phyloP scores from a whole-genome alignment of 345 rosid species.

The Dipteronia dyeriana region DNA sequence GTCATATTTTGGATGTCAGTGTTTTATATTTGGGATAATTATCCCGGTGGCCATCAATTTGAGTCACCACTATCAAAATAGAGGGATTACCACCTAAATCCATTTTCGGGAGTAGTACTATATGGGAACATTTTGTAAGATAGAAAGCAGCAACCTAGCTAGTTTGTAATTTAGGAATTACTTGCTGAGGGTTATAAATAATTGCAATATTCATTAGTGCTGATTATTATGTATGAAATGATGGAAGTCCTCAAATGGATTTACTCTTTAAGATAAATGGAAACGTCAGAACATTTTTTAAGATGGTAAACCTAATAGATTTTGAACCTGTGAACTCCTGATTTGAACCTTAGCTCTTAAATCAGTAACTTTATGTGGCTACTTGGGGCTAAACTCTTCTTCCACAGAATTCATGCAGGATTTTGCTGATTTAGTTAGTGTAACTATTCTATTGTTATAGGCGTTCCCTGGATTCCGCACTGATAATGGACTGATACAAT shows the following conservation, averaged over 20 bases:
- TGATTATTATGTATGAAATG: background rate
- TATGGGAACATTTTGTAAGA: background rate
- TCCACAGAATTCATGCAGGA: background rate
- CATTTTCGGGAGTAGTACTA: background rate
- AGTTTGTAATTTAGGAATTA: background rate
- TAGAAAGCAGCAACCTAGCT: background rate
- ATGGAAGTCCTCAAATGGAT: background rate
- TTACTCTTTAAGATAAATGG: background rate
- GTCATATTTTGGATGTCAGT: background rate
- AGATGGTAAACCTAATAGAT: background rate
- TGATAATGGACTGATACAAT: conserved; percentile 83
- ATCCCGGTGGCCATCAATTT: too few species aligned
- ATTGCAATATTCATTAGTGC: background rate
- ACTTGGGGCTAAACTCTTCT: background rate
- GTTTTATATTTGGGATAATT: too few species aligned
- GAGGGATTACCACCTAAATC: background rate
- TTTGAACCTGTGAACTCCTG: background rate
- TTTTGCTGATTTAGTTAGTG: conserved; percentile 7
- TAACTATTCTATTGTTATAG: conserved; percentile 33
- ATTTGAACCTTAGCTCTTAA: conserved; percentile 8
- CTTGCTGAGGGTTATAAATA: background rate
- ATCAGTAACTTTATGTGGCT: background rate
- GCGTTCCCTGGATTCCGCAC: conserved; percentile 84
- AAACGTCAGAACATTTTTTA: background rate
- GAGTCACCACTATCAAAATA: too few species aligned